Percentiles rank a stretch among this genome's conserved stretches.
phyloP scores from a whole-genome alignment of 2,329 filamentous ascomycete species.

The Fusarium sp. region DNA sequence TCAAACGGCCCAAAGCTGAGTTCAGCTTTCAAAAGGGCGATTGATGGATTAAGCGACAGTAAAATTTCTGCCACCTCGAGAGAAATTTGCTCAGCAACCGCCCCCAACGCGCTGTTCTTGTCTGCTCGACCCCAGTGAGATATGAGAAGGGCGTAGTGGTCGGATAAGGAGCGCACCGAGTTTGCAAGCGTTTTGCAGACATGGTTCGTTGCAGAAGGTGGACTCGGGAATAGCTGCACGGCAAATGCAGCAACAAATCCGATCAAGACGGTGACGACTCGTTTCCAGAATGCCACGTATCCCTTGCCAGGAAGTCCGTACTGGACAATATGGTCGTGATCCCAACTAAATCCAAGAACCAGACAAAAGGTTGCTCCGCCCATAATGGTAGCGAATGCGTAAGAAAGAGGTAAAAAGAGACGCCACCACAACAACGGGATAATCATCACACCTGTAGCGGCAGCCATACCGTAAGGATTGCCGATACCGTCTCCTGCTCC shows the following conservation, averaged over 20 bases:
- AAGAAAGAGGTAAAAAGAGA: constrained; percentile 52
- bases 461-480: constrained; percentile 65
- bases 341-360: constrained; percentile 64
- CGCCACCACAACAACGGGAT: constrained; percentile 55
- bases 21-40: constrained; percentile 51
- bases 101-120: constrained; percentile 49
- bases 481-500: constrained; percentile 63
- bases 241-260: constrained; percentile 60
- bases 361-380: constrained; percentile 58
- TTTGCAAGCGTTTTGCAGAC: constrained; percentile 62
- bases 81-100: constrained; percentile 50
- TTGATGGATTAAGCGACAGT: constrained; percentile 45
- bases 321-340: constrained; percentile 57
- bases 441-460: constrained; percentile 59
- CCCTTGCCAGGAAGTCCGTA: constrained; percentile 64
- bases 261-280: constrained; percentile 60
- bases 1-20: constrained; percentile 52
- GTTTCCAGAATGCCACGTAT: constrained; percentile 65
- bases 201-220: constrained; percentile 62
- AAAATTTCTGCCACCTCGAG: constrained; percentile 51
- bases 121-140: constrained; percentile 60
- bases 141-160: constrained; percentile 65
- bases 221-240: constrained; percentile 63
- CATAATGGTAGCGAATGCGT: constrained; percentile 52
- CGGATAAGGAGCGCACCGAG: constrained; percentile 58